A percentile compares a stretch with the other conserved stretches of the same genome.
Conservation (phyloP, 495 filamentous ascomycete genomes). For the Thermothielavioides terrestris region DNA sequence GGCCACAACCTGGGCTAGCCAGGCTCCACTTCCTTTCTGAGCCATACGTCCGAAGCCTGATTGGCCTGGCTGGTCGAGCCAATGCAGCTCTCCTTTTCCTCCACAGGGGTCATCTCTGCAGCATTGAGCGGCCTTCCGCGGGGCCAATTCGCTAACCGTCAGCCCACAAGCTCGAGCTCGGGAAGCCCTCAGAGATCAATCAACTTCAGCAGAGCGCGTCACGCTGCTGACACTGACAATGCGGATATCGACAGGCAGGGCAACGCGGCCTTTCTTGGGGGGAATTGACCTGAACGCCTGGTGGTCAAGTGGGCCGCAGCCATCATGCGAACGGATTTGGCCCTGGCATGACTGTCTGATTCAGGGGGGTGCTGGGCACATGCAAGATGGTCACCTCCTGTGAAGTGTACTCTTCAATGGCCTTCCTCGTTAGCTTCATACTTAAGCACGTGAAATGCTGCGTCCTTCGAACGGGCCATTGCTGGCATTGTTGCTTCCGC, state of each 20-base stretch:
- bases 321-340: slow-evolving; percentile 1
- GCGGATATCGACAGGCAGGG: background rate
- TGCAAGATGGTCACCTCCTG: too few species aligned
- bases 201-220: background rate
- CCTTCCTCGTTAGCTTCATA: too few species aligned
- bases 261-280: too few species aligned
- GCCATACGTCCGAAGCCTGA: slow-evolving; percentile 3
- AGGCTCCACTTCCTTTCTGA: slow-evolving; percentile 7
- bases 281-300: too few species aligned
- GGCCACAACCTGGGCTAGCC: slow-evolving; percentile 2
- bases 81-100: slow-evolving; percentile 1
- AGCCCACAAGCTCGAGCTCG: background rate
- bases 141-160: too few species aligned
- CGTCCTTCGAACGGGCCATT: background rate
- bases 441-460: too few species aligned
- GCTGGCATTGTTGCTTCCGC: background rate
- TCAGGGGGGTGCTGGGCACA: too few species aligned
- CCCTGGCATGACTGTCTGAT: background rate
- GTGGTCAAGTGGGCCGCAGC: too few species aligned
- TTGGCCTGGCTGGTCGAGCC: slow-evolving; percentile 1
- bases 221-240: background rate
- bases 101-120: background rate
- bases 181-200: background rate
- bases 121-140: background rate
- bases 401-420: too few species aligned